Evolutionary conservation across 1,284 basidiomycete species (phyloP), one percentile per base, ranked within the genome.

Genomic region (Leccinum pachyderme): DNA sequence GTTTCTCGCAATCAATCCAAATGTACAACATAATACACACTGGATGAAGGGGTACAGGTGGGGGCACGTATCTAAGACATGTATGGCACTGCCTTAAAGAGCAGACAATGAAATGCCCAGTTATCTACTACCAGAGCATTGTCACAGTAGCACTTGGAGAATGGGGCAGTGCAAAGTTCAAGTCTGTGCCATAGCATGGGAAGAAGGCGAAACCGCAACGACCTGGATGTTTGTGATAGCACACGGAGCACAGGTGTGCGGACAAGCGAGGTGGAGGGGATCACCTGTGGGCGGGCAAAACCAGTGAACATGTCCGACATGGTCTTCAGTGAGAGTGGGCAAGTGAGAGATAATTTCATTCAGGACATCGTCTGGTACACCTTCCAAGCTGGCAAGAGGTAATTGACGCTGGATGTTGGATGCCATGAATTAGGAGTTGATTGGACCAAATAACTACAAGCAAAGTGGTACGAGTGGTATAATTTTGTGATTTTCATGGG

Each of bases 101-200:
- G 18, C 18, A 18, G 18, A 18, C 18, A 18, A 18, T 18, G 18
- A 18, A 18, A 18, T 18, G 18, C 18, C 18, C 18, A 18, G 18
- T 18, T 18, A 18, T 18, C 18, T 18, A 18, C 18, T 18, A 18
- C 18, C 18, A 18, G 18, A 18, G 18, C 18, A 18, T 18, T 18
- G 18, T 18, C 18, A 18, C 18, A 18, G 18, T 18, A 18, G 24
- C n/a, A 11, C 18, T 25, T 11, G 1, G 44, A 37, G 13, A 49
- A 15, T 15, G 12, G 28, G 15, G 44, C 47, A 25, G 32, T 29
- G 28, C 61, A 61, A 5, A 61, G 33, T 3, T 61, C 61, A 5
- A 59, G 5, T 1, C 47, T 53, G 15, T n/a, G 52, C 61, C 61
- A 61, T 13, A 61, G 61, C 56, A 63, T 52, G 8, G 51, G 24